Base-by-base conservation (phyloP, 2,329 filamentous ascomycete genomes). In the Calonectria pseudoreteaudii region DNA sequence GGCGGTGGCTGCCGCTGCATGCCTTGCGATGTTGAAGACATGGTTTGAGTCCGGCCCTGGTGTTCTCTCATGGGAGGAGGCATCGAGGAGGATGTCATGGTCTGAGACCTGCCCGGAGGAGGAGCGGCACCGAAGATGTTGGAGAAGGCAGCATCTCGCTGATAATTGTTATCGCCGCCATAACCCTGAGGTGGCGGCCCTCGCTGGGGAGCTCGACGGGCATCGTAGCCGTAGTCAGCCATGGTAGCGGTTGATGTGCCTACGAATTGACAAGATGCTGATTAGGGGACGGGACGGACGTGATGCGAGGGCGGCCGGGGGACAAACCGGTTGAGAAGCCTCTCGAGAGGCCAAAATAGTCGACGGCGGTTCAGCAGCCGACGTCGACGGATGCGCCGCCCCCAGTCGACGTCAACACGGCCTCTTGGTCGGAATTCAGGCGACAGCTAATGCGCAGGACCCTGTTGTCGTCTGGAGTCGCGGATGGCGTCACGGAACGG, bases 101-200 rank as follows among this genome's bases (percentile, higher is more conserved):
- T 98, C 82, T 98, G 96, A 72, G 96, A 97, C 84, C 97, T 93
- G 72, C 96, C 96, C 58, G 94, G 92, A 60, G 95, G 95, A 77
- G 95, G 95, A 77, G 94, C 91, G 77, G 92, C 93, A 79, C 96
- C 97, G 84, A 98, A 99, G 83, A 98, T 98, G 86, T 96, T 96
- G 78, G 94, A 95, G 85, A 97, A 99, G 78, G 96, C 97, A 79
- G 95, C 95, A 91, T 99, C 96, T 86, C 97, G 94, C 86, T 97
- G 94, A 81, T 88, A 89, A 82, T 89, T 89, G 76, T 88, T 87
- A 69, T 85, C 82, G 72, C 88, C 82, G 72, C 88, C 88, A 88
- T 90, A 89, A 78, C 88, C 84, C 77, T 84, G 85, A 47, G 78
- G 78, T 34, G 73, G 77, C 49, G 72, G 77, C 44, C 77, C 75